Evolutionary conservation across 257 asterid genomes (phyloP).

Genomic region (Solanum commersonii): DNA sequence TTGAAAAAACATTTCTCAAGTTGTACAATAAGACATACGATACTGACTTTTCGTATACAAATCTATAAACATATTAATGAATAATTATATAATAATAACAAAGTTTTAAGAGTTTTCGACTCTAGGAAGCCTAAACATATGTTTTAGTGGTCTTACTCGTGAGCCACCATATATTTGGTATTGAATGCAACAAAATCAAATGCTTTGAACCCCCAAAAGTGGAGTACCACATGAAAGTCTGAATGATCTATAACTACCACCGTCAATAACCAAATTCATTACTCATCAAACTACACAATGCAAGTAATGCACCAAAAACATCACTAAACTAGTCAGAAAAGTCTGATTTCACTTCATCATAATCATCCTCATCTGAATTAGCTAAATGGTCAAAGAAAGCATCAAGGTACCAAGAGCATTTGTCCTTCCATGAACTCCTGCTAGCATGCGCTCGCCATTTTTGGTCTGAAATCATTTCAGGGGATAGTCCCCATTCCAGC

Average conservation of each 20-base stretch:
- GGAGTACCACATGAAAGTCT: not conserved
- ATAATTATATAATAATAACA: not conserved
- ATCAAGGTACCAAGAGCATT: conserved; percentile 10
- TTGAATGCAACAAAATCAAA: not conserved
- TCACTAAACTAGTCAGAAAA: not conserved
- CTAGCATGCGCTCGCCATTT: conserved; percentile 14
- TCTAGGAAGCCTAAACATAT: not conserved
- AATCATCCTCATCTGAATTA: not conserved
- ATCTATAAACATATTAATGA: not conserved
- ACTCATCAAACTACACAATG: not conserved
- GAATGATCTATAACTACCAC: not conserved
- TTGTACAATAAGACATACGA: not conserved
- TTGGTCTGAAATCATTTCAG: conserved; percentile 20
- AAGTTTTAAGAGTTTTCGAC: not conserved
- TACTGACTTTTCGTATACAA: not conserved
- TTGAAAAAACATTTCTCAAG: not conserved
- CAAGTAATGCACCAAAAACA: not conserved
- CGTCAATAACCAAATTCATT: not conserved
- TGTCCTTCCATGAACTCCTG: conserved; percentile 19
- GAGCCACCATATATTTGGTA: not conserved
- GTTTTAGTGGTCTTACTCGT: not conserved
- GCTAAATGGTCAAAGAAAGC: conserved; percentile 19
- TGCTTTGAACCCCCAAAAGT: not conserved
- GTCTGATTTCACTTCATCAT: not conserved
- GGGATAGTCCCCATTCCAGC: conserved; percentile 18